Base-by-base conservation (phyloP, 73 alveolate genomes). In the Loxodes magnus region DNA sequence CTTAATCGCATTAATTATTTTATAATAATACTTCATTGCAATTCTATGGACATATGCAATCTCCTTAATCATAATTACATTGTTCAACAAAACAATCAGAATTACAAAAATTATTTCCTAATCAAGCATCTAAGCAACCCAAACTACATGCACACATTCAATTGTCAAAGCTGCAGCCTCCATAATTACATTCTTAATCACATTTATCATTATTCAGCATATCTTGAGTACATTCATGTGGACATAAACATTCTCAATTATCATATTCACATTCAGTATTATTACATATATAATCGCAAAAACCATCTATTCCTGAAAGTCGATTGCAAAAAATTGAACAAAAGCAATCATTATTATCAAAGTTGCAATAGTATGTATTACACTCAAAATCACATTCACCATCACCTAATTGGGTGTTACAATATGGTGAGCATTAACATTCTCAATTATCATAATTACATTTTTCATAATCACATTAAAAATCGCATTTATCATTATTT, bases 271-370 rank as follows among this genome's bases (percentile, higher is more conserved):
- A 33, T 33, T 33, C 43, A 33, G 43, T 12, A n/a, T 12, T 16
- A 33, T 33, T n/a, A 33, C 43, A 33, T 33, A n/a, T 16, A 16
- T 33, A 33, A 33, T 33, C 43, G 43, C 43, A 33, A n/a, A n/a
- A 16, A 33, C 14, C 43, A 16, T 33, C 14, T n/a, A n/a, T n/a
- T n/a, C n/a, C n/a, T n/a, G n/a, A n/a, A n/a, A n/a, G n/a, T n/a
- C n/a, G n/a, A 33, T 33, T 33, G 10, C 10, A 16, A 0, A 33
- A 16, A 1, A n/a, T 33, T 16, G 20, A n/a, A 0, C 14, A 12
- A 33, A 12, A 33, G 2, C 43, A 33, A 16, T 33, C 43, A n/a
- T 16, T 16, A 33, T n/a, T 12, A 16, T 33, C 43, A 33, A 33
- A 33, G 10, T 12, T 16, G 2, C 43, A 33, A n/a, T 16, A 12